Base-by-base conservation (phyloP, 129 eudicot genomes). In the Artemisia argyi region DNA sequence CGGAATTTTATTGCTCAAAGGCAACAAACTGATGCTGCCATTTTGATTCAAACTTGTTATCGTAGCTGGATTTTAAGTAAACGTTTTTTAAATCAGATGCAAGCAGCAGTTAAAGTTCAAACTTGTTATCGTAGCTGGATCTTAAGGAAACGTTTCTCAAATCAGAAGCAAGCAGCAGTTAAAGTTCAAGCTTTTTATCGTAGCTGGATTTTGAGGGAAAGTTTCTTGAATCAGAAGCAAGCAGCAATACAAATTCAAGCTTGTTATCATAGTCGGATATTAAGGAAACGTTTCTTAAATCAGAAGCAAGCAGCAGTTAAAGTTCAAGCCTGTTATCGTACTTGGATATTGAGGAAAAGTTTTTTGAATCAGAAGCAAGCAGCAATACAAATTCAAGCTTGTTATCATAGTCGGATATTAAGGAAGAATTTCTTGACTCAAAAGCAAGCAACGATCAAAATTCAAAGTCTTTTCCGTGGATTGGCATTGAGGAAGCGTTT, bases 221-320 rank as follows among this genome's bases (percentile, higher is more conserved):
- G 81, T 22, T 63, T 90, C 48, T 66, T 82, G 75, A 32, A 62
- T 70, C 92, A 81, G 79, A 82, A 84, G 70, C 83, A 72, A 76
- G 91, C 93, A 13, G 88, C 97, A 44, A 79, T 14, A 11, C 66
- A 5, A 48, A 83, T 89, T 61, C 92, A 87, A 83, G 81, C 88
- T 66, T 73, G 61, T 71, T 83, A 82, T 75, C 89, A 89, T 15
- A 78, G 94, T 48, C 77, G 83, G 77, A 22, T 83, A 44, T 66
- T 56, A 11, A 80, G 95, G 77, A 89, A 46, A 61, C 65, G 80
- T n/a, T 58, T 92, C 55, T 68, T 81, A 73, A 39, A 32, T 32
- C 42, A 32, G 42, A 32, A 32, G 42, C 42, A 32, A 32, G 42
- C 42, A 32, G 42, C 42, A 32, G 42, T 5, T 32, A 32, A 32